Evolutionary conservation across 495 filamentous ascomycete genomes (phyloP).

Genomic region (Clohesyomyces aquaticus): DNA sequence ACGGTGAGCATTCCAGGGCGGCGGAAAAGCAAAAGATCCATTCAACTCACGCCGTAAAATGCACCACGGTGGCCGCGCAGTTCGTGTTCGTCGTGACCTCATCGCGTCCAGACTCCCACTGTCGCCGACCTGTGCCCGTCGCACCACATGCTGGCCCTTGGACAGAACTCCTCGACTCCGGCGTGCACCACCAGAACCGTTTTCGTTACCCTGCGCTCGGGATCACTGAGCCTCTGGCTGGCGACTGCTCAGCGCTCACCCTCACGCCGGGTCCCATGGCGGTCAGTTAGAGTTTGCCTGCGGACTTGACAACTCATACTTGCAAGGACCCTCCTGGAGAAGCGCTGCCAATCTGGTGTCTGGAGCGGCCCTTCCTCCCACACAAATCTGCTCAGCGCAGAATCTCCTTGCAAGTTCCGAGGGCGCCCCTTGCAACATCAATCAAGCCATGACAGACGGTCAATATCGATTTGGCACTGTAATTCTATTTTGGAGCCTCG

Average conservation of each 20-base stretch:
- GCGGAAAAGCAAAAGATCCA: slow-evolving; percentile 10
- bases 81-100: slow-evolving; percentile 12
- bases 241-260: slow-evolving; percentile 7
- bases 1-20: background rate
- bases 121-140: slow-evolving; percentile 23
- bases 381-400: slow-evolving; percentile 20
- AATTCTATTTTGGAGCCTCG: slow-evolving; percentile 11
- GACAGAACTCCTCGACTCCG: slow-evolving; percentile 9
- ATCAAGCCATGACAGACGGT: slow-evolving; percentile 3
- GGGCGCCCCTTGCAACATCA: slow-evolving; percentile 15
- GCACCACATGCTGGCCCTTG: slow-evolving; percentile 16
- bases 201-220: slow-evolving; percentile 34
- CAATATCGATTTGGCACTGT: background rate
- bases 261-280: slow-evolving; percentile 19
- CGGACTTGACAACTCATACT: slow-evolving; percentile 16
- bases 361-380: slow-evolving; percentile 27
- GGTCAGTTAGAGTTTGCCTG: slow-evolving; percentile 28
- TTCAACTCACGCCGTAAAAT: background rate
- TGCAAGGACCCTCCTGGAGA: slow-evolving; percentile 27
- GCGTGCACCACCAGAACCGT: slow-evolving; percentile 21
- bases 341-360: slow-evolving; percentile 10
- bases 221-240: slow-evolving; percentile 15
- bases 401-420: background rate
- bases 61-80: slow-evolving; percentile 5
- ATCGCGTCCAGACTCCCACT: slow-evolving; percentile 10